Percentiles rank a stretch among this genome's conserved stretches.
phyloP scores from a whole-genome alignment of 768 basidiomycete genomes.

The Pisolithus marmoratus region DNA sequence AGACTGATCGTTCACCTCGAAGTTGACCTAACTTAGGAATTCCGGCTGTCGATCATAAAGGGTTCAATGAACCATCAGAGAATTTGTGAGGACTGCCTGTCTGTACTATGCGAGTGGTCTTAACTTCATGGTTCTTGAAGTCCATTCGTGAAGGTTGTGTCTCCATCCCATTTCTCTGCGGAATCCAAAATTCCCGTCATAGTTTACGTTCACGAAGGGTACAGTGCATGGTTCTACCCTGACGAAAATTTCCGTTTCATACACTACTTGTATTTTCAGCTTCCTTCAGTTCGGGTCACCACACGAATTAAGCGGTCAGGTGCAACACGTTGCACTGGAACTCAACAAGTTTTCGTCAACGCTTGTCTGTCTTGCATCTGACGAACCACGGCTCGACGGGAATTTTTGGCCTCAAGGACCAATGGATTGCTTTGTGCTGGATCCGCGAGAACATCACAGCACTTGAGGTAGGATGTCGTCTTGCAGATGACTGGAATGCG shows the following conservation, averaged over 20 bases:
- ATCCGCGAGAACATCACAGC: conserved; percentile 56
- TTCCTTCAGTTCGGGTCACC: conserved; percentile 79
- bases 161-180: conserved; percentile 42
- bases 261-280: conserved; percentile 30
- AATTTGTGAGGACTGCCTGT: conserved; percentile 43
- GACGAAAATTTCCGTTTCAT: background rate
- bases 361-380: conserved; percentile 67
- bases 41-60: conserved; percentile 54
- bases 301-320: conserved; percentile 52
- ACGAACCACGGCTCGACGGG: conserved; percentile 54
- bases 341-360: conserved; percentile 70
- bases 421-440: conserved; percentile 76
- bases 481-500: background rate
- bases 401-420: conserved; percentile 86
- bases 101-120: background rate
- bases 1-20: background rate
- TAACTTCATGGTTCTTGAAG: conserved; percentile 26
- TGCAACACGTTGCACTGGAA: conserved; percentile 61
- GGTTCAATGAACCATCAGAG: conserved; percentile 62
- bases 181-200: conserved; percentile 53
- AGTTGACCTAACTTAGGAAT: conserved; percentile 28
- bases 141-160: conserved; percentile 59
- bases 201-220: conserved; percentile 79
- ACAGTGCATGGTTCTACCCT: conserved; percentile 6
- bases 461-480: conserved; percentile 50